Evolutionary conservation across 2,329 filamentous ascomycete genomes (phyloP), one percentile per base, ranked within the genome.

Genomic region (Talaromyces sp.): DNA sequence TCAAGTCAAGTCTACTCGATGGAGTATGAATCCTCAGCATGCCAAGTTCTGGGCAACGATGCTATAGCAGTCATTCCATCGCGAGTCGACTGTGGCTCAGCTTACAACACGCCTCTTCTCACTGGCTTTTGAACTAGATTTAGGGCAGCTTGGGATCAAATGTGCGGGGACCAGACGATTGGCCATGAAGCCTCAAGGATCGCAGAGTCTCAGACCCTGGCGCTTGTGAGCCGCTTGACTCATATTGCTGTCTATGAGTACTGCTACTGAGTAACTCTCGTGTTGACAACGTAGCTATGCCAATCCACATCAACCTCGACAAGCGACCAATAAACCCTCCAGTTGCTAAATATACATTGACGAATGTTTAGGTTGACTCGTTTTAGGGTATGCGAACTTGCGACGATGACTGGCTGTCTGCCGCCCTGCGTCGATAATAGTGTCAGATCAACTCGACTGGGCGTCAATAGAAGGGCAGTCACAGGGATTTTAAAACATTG

Each of bases 141-240:
- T 37, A 52, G 43, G 33, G 45, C 54, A 31, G 37, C 41, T 28
- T 56, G 40, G 50, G 54, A 50, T 56, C 43, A 8, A n/a, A 33
- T 19, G 11, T 56, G 54, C 54, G 43, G 54, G 25, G 54, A 56
- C 11, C 22, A 33, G 43, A 50, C 25, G 43, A 56, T 56, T 56
- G 54, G 54, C 45, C 15, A 15, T 36, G 40, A 43, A 48, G 40
- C 54, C 33, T 39, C 43, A 55, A 43, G n/a, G 43, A 13, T 28
- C 21, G 25, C 33, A 22, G 17, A 13, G 21, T 22, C 25, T 9
- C 40, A 37, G 21, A 45, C 51, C 53, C 57, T 59, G 51, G 57
- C 57, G 57, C 57, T 59, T 58, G 31, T 21, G 31, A 36, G 51
- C 17, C 48, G 17, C 36, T 36, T 43, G 35, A 56, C 57, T 58